These are phyloP conservation scores for Zanthoxylum bungeanum DNA, from an alignment of 345 rosid genomes.

Conservation along the genomic window DNA sequence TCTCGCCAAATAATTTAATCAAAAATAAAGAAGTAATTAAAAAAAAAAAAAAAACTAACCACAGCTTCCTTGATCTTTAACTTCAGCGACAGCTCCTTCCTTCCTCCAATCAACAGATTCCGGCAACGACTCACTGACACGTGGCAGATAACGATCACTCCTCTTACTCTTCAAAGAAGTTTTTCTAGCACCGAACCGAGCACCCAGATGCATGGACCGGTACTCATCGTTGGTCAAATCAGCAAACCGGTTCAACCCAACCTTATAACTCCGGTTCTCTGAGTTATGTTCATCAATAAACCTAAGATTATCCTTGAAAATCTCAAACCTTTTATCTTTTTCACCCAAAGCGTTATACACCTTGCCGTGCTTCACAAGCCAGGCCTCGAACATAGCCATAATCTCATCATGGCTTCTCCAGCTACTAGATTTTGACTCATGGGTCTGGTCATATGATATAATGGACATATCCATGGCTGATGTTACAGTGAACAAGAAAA, in stretches of 20 bases:
- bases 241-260: slow-evolving; percentile 86
- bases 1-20: background rate
- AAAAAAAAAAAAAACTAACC: slow-evolving; percentile 39
- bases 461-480: slow-evolving; percentile 81
- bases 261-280: slow-evolving; percentile 48
- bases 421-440: slow-evolving; percentile 33
- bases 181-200: slow-evolving; percentile 28
- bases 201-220: slow-evolving; percentile 66
- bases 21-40: background rate
- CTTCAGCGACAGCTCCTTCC: slow-evolving; percentile 70
- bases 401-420: slow-evolving; percentile 70
- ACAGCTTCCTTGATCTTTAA: slow-evolving; percentile 85
- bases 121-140: slow-evolving; percentile 65
- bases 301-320: slow-evolving; percentile 80
- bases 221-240: slow-evolving; percentile 93
- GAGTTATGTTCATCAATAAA: slow-evolving; percentile 79
- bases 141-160: slow-evolving; percentile 50
- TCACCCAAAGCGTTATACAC: slow-evolving; percentile 55
- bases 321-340: slow-evolving; percentile 68
- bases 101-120: slow-evolving; percentile 76
- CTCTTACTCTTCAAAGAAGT: slow-evolving; percentile 33
- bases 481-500: slow-evolving; percentile 41
- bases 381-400: slow-evolving; percentile 57
- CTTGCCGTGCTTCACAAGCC: slow-evolving; percentile 74
- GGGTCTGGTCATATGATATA: slow-evolving; percentile 56